Conservation (phyloP, 371 early-diverging fungal genomes). For the Saksenaea oblongispora region DNA sequence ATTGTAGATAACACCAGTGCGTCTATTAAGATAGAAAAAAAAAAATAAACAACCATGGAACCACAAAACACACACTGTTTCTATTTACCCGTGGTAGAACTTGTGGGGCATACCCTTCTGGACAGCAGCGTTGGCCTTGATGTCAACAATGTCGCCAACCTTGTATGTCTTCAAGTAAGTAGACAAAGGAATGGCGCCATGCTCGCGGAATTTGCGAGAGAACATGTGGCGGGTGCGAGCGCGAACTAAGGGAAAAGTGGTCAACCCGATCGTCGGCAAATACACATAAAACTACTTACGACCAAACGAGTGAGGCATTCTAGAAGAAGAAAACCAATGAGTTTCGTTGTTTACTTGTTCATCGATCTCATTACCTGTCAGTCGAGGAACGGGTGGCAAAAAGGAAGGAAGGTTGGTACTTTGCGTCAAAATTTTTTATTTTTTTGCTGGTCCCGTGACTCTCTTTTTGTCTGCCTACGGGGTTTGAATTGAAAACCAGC, state of each 20-base stretch:
- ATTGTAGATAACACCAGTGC: constrained; percentile 98
- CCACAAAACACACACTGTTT: constrained; percentile 13
- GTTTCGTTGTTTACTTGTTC: neutral
- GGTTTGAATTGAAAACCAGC: too few relatives aligned
- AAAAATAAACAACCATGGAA: constrained; percentile 14
- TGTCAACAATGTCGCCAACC: constrained; percentile 58
- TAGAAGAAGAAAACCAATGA: neutral
- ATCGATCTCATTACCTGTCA: neutral
- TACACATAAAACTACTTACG: constrained; percentile 35
- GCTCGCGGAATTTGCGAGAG: constrained; percentile 95
- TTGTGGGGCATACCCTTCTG: constrained; percentile 99
- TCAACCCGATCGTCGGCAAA: neutral
- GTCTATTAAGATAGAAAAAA: constrained; percentile 50
- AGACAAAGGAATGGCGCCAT: constrained; percentile 91
- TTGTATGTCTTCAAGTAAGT: constrained; percentile 98
- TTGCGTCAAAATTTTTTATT: constrained; percentile 5
- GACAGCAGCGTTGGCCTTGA: constrained; percentile 74
- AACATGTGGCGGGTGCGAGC: constrained; percentile 99
- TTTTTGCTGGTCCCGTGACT: constrained; percentile 2
- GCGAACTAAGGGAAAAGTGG: constrained; percentile 58
- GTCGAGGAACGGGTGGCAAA: constrained; percentile 5
- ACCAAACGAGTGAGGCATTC: constrained; percentile 96
- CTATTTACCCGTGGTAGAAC: constrained; percentile 97
- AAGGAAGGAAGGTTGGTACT: neutral
- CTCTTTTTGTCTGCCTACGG: neutral